Evolutionary conservation across 169 alveolate species (phyloP).

Genomic region (Plasmodium ovale): DNA sequence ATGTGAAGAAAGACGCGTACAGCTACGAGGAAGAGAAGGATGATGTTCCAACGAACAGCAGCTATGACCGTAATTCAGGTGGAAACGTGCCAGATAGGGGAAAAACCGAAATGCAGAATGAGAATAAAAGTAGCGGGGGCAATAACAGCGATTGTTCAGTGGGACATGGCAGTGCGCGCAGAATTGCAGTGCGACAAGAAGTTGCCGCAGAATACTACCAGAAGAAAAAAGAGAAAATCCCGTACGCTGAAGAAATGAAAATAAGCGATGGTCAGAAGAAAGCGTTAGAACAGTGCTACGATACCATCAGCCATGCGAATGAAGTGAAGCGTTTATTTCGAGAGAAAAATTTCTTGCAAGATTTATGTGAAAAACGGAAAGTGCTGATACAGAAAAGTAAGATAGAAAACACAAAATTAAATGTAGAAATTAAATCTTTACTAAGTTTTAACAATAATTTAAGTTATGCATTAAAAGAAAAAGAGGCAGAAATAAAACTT

Average conservation of each 20-base stretch:
- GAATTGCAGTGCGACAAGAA: too few species aligned
- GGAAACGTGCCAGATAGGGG: background rate
- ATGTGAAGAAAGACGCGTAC: background rate
- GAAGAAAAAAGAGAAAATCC: conserved; percentile 9
- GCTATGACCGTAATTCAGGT: background rate
- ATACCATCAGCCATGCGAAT: conserved; percentile 16
- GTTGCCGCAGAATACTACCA: too few species aligned
- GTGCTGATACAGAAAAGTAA: conserved; percentile 43
- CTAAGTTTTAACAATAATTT: conserved; percentile 69
- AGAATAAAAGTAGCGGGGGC: background rate
- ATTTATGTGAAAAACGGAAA: conserved; percentile 75
- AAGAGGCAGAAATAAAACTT: conserved; percentile 67
- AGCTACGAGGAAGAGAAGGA: background rate
- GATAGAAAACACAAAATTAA: conserved; percentile 59
- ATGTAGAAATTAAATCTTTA: conserved; percentile 56
- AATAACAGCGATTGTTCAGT: too few species aligned
- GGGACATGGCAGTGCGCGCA: too few species aligned
- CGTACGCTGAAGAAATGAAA: conserved; percentile 23
- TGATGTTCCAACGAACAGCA: background rate
- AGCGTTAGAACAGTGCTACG: conserved; percentile 5
- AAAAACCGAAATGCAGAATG: background rate
- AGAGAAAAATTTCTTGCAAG: conserved; percentile 44
- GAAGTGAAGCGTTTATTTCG: conserved; percentile 35
- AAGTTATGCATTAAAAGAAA: conserved; percentile 63
- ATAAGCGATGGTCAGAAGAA: conserved; percentile 16